These are phyloP conservation scores for Epichloe scottii DNA, from an alignment of 2,329 filamentous ascomycete genomes.

Conservation along the genomic window DNA sequence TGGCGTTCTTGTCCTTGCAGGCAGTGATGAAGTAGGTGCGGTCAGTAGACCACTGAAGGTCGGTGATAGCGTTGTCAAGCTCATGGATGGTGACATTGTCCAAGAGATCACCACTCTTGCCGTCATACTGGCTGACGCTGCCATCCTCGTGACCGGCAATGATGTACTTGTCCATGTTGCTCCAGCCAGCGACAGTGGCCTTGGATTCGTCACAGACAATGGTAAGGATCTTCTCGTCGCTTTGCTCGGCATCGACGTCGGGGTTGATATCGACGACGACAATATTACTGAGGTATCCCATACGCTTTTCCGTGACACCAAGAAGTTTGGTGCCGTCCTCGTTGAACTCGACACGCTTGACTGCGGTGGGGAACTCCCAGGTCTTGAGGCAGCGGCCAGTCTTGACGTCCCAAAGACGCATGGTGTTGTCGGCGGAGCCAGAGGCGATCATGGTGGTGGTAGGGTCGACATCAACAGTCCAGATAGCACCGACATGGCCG, in stretches of 20 bases:
- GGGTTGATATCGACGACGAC: slow-evolving; percentile 81
- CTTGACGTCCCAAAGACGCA: slow-evolving; percentile 93
- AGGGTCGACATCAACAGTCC: slow-evolving; percentile 95
- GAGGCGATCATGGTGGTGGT: slow-evolving; percentile 85
- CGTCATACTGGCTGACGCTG: slow-evolving; percentile 81
- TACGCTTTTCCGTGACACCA: slow-evolving; percentile 96
- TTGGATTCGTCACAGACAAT: slow-evolving; percentile 95
- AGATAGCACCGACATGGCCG: slow-evolving; percentile 94
- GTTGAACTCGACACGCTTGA: slow-evolving; percentile 96
- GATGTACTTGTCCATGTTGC: slow-evolving; percentile 88
- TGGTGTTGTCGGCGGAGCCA: slow-evolving; percentile 95
- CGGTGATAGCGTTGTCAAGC: slow-evolving; percentile 69
- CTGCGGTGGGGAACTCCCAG: slow-evolving; percentile 93
- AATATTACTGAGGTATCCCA: slow-evolving; percentile 90
- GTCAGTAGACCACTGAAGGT: slow-evolving; percentile 89
- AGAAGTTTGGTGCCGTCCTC: slow-evolving; percentile 84
- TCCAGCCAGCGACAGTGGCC: slow-evolving; percentile 94
- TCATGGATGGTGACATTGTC: slow-evolving; percentile 78
- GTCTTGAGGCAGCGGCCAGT: slow-evolving; percentile 87
- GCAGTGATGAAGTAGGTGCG: slow-evolving; percentile 97
- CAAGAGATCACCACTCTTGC: slow-evolving; percentile 76
- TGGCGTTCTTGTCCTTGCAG: slow-evolving; percentile 94
- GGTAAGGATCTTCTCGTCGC: slow-evolving; percentile 66
- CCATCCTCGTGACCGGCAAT: slow-evolving; percentile 97
- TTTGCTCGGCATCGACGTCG: slow-evolving; percentile 73